Evolutionary conservation across 768 basidiomycete species (phyloP).

Genomic region (Crucibulum laeve): DNA sequence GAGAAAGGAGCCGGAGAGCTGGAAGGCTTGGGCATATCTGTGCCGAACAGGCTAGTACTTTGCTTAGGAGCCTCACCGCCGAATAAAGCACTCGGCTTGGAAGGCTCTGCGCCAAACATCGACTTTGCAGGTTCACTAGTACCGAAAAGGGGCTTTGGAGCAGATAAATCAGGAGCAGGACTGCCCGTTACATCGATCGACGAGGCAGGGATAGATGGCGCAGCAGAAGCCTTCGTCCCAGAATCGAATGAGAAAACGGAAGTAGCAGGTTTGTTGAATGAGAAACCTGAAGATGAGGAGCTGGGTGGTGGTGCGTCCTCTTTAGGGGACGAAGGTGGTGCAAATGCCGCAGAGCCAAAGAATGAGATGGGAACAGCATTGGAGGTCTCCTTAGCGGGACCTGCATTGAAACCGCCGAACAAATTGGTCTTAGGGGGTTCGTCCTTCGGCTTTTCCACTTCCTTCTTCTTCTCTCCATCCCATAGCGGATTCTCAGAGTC

Average conservation of each 20-base stretch:
- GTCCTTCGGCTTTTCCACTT: conserved; percentile 3
- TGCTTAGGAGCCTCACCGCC: conserved; percentile 15
- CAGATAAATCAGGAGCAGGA: too few relatives aligned
- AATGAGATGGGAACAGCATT: too few relatives aligned
- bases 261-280: not conserved
- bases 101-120: conserved; percentile 12
- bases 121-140: conserved; percentile 9
- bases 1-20: conserved; percentile 29
- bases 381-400: not conserved
- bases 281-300: not conserved
- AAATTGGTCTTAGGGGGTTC: conserved; percentile 1
- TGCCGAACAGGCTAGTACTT: conserved; percentile 2
- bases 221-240: conserved; percentile 1
- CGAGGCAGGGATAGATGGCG: not conserved
- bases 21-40: conserved; percentile 6
- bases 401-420: conserved; percentile 7
- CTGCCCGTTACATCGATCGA: too few relatives aligned
- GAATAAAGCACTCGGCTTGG: conserved; percentile 11
- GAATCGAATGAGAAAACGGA: not conserved
- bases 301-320: not conserved
- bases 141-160: conserved; percentile 2
- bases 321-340: not conserved
- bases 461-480: conserved; percentile 30
- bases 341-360: too few relatives aligned
- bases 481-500: conserved; percentile 39